Evolutionary conservation across 768 basidiomycete species (phyloP), one percentile per base, ranked within the genome.

Genomic region (Russula brevipes): DNA sequence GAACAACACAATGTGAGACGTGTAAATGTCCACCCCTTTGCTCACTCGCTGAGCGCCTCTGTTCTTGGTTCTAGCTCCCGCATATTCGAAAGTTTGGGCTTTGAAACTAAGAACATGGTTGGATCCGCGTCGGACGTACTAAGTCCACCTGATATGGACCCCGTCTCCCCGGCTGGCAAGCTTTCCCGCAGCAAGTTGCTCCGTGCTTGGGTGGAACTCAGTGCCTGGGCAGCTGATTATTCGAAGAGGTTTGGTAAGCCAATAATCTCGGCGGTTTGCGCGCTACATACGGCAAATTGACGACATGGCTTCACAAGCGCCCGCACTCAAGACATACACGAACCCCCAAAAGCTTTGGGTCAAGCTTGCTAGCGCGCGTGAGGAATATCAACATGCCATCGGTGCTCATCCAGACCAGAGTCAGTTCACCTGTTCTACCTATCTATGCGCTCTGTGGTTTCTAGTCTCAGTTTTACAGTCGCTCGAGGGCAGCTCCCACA

Each of bases 401-500:
- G 90, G 90, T 17, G 87, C 89, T 6, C 88, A 91, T 73, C 82
- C 85, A 35, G 84, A 86, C 63, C 90, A 92, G 72, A 85, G 90
- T 91, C 69, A 66, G 84, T 67, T 39, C 30, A 35, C 24, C n/a
- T 55, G 1, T 24, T 67, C 38, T 24, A 35, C 24, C n/a, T 55
- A 2, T 60, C 47, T 16, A 47, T 9, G 30, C n/a, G 38, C 38
- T 24, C 24, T 46, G 7, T 14, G 36, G 41, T 42, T 2, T 47
- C 56, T 64, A 33, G 70, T 42, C 70, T 35, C 31, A 33, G 46
- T 36, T 57, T 3, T 53, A 76, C 54, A 81, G 88, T 89, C 62
- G 77, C 81, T 62, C 82, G 86, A 44, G 80, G 81, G 17, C 74
- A 81, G 24, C 74, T 84, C 3, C 76, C 78, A 7, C 74, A 76